Base-by-base conservation (phyloP, 2,329 filamentous ascomycete genomes). In the Ceratocystis alfenasii region DNA sequence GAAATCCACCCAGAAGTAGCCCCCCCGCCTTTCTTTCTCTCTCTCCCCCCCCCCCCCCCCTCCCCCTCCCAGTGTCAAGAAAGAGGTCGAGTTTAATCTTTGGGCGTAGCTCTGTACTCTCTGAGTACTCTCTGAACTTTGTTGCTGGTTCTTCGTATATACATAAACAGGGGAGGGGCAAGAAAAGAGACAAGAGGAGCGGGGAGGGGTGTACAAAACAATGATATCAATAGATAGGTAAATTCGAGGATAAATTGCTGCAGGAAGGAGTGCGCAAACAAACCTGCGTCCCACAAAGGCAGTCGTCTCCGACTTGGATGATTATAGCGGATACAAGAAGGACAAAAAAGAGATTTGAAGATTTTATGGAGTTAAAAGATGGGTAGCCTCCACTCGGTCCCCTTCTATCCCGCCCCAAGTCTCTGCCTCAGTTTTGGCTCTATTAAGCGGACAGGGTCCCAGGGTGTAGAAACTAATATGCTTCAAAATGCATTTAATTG, bases 121-220 rank as follows among this genome's bases (percentile, higher is more conserved):
- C 22, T 33, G 10, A 41, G 25, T 57, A 12, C 53, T 28, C 22
- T 57, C 22, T 55, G 53, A 15, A 30, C 53, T 57, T 57, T 57
- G 53, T 57, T 57, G 53, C 53, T 33, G 53, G 53, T 57, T 57
- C 25, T 57, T 57, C 53, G 53, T 57, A 57, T 57, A 33, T 33
- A 50, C 53, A 30, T 33, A 5, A 25, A 57, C 53, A 57, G 12
- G 53, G 53, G 22, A n/a, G 53, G 53, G 22, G 53, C 36, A 28
- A 8, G 53, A 28, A 33, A 33, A 28, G 53, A 28, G 53, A 57
- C 22, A 33, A 57, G 53, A 57, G 53, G 53, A 25, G 53, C 6
- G 53, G 53, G 53, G 53, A 30, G 53, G 53, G 53, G 53, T 57
- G 53, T 28, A n/a, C 22, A 15, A 57, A 57, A 7, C 25, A 22